Conservation (phyloP, 1,139 yeast species). For the Hyphopichia buzzinii region DNA sequence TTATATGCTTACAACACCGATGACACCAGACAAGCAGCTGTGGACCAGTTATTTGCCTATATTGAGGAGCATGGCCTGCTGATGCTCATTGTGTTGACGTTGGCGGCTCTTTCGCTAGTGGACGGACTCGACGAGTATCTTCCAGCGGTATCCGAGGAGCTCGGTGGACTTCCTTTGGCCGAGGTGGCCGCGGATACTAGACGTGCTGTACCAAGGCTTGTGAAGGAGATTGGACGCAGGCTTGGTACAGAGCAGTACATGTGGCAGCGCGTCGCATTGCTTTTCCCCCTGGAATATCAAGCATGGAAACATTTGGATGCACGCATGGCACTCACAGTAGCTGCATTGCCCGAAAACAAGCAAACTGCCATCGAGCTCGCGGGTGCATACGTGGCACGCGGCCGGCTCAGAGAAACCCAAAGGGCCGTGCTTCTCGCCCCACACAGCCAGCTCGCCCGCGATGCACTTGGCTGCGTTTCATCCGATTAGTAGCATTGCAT, state of each 20-base stretch:
- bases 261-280: constrained; percentile 70
- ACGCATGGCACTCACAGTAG: constrained; percentile 45
- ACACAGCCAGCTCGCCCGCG: constrained; percentile 7
- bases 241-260: constrained; percentile 16
- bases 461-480: neutral
- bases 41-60: constrained; percentile 65
- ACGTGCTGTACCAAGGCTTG: constrained; percentile 57
- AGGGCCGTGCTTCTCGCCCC: constrained; percentile 48
- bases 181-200: constrained; percentile 51
- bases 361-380: constrained; percentile 54
- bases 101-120: constrained; percentile 77
- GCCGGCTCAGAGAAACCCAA: constrained; percentile 54
- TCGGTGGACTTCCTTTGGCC: constrained; percentile 48
- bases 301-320: constrained; percentile 67
- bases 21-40: constrained; percentile 78
- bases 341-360: constrained; percentile 48
- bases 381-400: constrained; percentile 45
- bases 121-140: constrained; percentile 61
- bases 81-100: constrained; percentile 60
- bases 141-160: constrained; percentile 66
- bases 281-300: constrained; percentile 67
- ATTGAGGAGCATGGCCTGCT: constrained; percentile 66
- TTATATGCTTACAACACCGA: constrained; percentile 69
- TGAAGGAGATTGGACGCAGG: constrained; percentile 49
- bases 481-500: too few species aligned